phyloP scores from a whole-genome alignment of 176 grass and related monocot genomes.

The Triticum timopheevii region DNA sequence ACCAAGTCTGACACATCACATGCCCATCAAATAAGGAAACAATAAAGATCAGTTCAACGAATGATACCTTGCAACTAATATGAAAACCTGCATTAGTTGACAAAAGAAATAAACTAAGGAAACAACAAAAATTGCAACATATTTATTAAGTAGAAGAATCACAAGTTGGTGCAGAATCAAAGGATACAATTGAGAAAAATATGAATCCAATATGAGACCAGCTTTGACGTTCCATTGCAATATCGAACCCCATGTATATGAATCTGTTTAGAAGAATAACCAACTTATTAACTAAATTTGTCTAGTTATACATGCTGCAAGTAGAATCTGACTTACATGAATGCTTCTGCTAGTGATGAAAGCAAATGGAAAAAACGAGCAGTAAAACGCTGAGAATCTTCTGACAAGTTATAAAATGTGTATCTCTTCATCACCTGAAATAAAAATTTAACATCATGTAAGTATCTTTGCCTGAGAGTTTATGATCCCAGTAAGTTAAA shows the following conservation, averaged over 20 bases:
- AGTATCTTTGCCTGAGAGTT: not conserved
- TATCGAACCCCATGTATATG: conserved; percentile 99
- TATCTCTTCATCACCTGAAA: conserved; percentile 94
- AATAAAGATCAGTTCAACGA: not conserved
- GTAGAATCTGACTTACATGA: conserved; percentile 61
- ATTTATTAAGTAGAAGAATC: not conserved
- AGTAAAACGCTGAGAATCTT: conserved; percentile 76
- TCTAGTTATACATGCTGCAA: conserved; percentile 15
- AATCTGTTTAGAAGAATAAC: conserved; percentile 57
- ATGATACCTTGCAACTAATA: conserved; percentile 86
- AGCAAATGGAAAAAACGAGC: conserved; percentile 84
- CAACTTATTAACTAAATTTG: conserved; percentile 11
- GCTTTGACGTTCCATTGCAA: conserved; percentile 84
- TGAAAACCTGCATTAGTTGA: conserved; percentile 61
- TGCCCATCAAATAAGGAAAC: not conserved
- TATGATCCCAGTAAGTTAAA: conserved; percentile 18
- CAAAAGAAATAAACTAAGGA: conserved; percentile 49
- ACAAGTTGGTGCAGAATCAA: conserved; percentile 24
- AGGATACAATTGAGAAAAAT: conserved; percentile 99
- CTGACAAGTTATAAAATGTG: conserved; percentile 78
- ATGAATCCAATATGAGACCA: conserved; percentile 95
- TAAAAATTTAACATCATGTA: conserved; percentile 16
- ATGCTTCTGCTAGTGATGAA: conserved; percentile 92
- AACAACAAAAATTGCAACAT: conserved; percentile 19
- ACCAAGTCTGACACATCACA: conserved; percentile 20